Evolutionary conservation across 345 rosid genomes (phyloP).

Genomic region (Psidium friedrichsthalianum): DNA sequence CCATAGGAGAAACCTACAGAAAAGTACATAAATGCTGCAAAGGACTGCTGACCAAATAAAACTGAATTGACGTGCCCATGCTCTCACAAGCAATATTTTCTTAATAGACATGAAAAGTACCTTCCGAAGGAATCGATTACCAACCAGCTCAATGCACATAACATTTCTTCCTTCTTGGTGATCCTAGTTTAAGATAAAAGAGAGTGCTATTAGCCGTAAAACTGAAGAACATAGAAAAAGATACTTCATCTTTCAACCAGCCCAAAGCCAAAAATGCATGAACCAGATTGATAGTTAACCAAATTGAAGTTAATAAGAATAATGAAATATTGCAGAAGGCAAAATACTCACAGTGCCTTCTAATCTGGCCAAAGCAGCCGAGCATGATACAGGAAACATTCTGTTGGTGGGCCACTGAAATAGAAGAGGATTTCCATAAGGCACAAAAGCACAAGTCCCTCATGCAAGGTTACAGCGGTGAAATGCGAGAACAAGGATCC

Average conservation of each 20-base stretch:
- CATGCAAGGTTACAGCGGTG: background rate
- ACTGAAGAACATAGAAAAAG: background rate
- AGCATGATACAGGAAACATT: constrained; percentile 82
- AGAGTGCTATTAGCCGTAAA: background rate
- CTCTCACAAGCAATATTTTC: background rate
- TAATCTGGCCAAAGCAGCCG: constrained; percentile 65
- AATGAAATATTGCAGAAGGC: background rate
- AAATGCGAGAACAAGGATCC: background rate
- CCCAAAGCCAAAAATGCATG: background rate
- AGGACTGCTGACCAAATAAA: background rate
- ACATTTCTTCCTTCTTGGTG: constrained; percentile 40
- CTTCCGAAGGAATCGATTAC: constrained; percentile 89
- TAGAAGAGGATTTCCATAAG: background rate
- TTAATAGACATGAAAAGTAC: constrained; percentile 9
- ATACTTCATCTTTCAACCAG: background rate
- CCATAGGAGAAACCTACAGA: background rate
- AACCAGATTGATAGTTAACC: background rate
- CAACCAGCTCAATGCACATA: constrained; percentile 86
- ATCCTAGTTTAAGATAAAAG: constrained; percentile 22
- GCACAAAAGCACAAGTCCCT: background rate
- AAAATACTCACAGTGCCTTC: constrained; percentile 29
- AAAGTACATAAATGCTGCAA: background rate
- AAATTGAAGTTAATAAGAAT: background rate
- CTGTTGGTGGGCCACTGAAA: constrained; percentile 94
- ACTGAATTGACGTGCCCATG: background rate